phyloP scores from a whole-genome alignment of 768 basidiomycete species.

The Favolaschia claudopus region DNA sequence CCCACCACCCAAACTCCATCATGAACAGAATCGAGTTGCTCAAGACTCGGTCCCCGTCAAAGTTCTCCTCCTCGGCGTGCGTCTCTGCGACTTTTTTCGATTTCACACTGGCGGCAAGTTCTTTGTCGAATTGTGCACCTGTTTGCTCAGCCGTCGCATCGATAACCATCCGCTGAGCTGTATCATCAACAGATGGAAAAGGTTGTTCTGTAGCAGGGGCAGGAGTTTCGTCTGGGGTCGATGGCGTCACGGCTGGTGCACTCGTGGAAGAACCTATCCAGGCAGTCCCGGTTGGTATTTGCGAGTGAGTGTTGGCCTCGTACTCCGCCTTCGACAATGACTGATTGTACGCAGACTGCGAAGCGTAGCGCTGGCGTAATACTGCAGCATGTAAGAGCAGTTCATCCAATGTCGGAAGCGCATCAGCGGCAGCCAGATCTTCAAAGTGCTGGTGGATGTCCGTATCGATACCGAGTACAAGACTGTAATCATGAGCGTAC shows the following conservation, averaged over 20 bases:
- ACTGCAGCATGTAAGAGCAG: no score
- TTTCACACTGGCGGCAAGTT: neutral
- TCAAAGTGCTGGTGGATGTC: neutral
- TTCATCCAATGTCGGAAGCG: neutral
- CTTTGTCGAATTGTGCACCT: no score
- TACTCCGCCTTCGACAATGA: no score
- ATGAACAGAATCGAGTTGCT: constrained; percentile 31
- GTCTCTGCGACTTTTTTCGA: neutral
- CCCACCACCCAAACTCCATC: constrained; percentile 28
- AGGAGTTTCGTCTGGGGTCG: neutral
- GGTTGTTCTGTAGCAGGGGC: neutral
- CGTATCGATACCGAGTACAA: neutral
- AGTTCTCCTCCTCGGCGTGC: constrained; percentile 15
- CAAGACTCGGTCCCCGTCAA: constrained; percentile 33
- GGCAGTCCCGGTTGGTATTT: no score
- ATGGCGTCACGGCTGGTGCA: no score
- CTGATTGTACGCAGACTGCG: no score
- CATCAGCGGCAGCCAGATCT: neutral
- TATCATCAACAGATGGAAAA: no score
- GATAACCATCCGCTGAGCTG: no score
- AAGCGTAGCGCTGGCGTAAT: no score
- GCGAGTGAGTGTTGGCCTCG: no score
- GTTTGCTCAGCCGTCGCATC: neutral
- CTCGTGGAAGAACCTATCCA: no score
- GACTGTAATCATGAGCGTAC: neutral